Conservation (phyloP, 495 filamentous ascomycete genomes). For the Penicillium pancosmium region DNA sequence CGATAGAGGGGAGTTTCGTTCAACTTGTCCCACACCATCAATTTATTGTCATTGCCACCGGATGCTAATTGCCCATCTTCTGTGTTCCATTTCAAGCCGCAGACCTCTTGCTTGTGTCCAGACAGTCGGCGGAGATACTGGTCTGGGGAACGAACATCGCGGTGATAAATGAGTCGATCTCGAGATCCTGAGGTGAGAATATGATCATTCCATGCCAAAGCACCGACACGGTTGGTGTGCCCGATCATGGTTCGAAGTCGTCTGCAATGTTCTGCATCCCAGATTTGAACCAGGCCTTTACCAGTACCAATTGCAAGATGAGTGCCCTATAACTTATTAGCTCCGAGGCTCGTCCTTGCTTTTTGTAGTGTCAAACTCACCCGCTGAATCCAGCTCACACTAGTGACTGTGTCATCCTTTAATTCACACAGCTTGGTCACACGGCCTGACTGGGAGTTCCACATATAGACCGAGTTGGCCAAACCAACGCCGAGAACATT, state of each 20-base stretch:
- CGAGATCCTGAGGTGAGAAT: conserved; percentile 94
- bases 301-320: conserved; percentile 93
- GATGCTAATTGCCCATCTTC: conserved; percentile 95
- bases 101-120: conserved; percentile 98
- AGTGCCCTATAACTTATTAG: conserved; percentile 62
- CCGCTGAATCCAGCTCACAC: conserved; percentile 95
- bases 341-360: background rate
- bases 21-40: conserved; percentile 97
- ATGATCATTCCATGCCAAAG: conserved; percentile 96
- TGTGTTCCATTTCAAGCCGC: conserved; percentile 95
- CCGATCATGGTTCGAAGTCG: conserved; percentile 94
- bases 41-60: conserved; percentile 96
- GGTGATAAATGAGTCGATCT: conserved; percentile 90
- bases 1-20: conserved; percentile 85
- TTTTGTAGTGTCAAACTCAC: conserved; percentile 35
- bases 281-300: conserved; percentile 94
- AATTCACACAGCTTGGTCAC: conserved; percentile 94
- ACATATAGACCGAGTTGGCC: conserved; percentile 96
- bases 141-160: conserved; percentile 91
- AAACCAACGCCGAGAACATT: conserved; percentile 92
- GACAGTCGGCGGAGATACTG: conserved; percentile 80
- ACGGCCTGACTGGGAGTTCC: conserved; percentile 83
- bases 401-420: conserved; percentile 91
- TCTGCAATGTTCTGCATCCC: conserved; percentile 86
- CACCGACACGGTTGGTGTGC: conserved; percentile 86